Evolutionary conservation across 345 rosid genomes (phyloP).

Genomic region (Pistacia integerrima): DNA sequence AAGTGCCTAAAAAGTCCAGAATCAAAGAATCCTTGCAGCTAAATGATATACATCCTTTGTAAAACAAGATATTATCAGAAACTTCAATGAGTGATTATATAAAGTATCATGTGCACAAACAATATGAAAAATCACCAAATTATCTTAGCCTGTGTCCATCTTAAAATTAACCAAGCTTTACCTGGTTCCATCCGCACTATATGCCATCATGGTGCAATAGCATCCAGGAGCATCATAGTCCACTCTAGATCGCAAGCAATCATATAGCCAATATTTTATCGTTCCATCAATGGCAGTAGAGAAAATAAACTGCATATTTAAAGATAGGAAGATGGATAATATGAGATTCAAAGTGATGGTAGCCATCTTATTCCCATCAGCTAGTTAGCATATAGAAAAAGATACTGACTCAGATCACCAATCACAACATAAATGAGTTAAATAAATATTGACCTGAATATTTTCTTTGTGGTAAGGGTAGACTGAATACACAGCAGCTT

Average conservation of each 20-base stretch:
- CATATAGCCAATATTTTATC: constrained; percentile 90
- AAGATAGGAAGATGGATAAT: too few species aligned
- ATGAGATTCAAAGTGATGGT: constrained; percentile 7
- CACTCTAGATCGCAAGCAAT: constrained; percentile 75
- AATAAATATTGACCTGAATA: constrained; percentile 39
- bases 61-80: not conserved
- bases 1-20: constrained; percentile 1
- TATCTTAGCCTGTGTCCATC: not conserved
- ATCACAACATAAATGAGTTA: not conserved
- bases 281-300: constrained; percentile 93
- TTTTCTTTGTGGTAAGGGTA: constrained; percentile 49
- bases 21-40: not conserved
- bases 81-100: not conserved
- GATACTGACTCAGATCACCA: not conserved
- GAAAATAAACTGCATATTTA: constrained; percentile 64
- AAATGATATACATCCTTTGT: not conserved
- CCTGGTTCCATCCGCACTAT: constrained; percentile 90
- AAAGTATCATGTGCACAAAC: not conserved
- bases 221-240: constrained; percentile 90
- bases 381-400: not conserved
- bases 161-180: constrained; percentile 19
- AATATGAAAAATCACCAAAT: not conserved
- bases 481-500: constrained; percentile 61
- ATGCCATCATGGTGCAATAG: constrained; percentile 76
- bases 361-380: constrained; percentile 10